Evolutionary conservation across 1,284 basidiomycete genomes (phyloP).

Genomic region (Pseudozyma sp.): DNA sequence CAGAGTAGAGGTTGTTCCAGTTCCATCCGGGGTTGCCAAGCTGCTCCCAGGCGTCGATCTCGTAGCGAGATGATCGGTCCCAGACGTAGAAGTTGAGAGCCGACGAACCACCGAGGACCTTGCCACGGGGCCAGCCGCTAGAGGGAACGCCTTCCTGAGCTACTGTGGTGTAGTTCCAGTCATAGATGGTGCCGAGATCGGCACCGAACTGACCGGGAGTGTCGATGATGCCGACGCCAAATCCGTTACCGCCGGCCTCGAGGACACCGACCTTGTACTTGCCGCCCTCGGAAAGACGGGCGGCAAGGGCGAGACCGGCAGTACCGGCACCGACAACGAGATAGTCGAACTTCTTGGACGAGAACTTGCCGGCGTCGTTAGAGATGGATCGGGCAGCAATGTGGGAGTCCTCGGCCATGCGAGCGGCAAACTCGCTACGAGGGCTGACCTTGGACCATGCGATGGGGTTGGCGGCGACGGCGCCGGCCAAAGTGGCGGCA

Average conservation of each 20-base stretch:
- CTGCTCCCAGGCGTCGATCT: constrained; percentile 66
- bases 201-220: constrained; percentile 59
- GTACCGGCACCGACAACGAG: constrained; percentile 74
- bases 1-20: constrained; percentile 68
- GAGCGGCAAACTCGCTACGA: constrained; percentile 41
- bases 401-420: constrained; percentile 30
- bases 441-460: constrained; percentile 48
- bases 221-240: constrained; percentile 54
- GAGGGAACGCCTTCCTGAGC: constrained; percentile 46
- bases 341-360: constrained; percentile 64
- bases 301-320: constrained; percentile 57
- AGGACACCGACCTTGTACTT: constrained; percentile 61
- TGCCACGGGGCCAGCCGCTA: constrained; percentile 61
- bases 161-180: constrained; percentile 61
- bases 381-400: constrained; percentile 48
- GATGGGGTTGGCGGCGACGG: constrained; percentile 43
- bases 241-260: constrained; percentile 56
- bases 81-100: constrained; percentile 69
- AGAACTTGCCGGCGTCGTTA: constrained; percentile 32
- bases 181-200: constrained; percentile 51
- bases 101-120: constrained; percentile 66
- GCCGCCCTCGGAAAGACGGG: constrained; percentile 57
- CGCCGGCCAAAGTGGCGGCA: constrained; percentile 35
- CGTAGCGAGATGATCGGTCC: constrained; percentile 63
- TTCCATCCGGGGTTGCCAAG: constrained; percentile 65